A percentile compares a stretch with the other conserved stretches of the same genome.
Evolutionary conservation across 2,329 filamentous ascomycete species (phyloP).

Genomic region (Ophiostoma australiae): DNA sequence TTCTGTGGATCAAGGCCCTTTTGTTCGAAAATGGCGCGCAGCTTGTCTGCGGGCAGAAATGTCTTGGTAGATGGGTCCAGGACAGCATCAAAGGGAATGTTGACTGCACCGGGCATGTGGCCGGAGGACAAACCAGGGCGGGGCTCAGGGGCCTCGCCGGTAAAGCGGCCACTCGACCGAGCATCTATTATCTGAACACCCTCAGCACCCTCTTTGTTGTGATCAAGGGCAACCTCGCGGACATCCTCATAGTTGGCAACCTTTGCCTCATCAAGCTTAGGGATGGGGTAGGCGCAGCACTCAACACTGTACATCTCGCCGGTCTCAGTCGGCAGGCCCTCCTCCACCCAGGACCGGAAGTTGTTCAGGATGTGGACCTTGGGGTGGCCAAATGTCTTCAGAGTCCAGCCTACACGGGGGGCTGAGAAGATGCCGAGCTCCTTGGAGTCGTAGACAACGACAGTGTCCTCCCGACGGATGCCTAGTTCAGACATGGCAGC

Average conservation of each 20-base stretch:
- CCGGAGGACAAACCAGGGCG: slow-evolving; percentile 80
- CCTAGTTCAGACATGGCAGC: slow-evolving; percentile 84
- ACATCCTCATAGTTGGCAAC: slow-evolving; percentile 81
- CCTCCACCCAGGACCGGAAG: slow-evolving; percentile 86
- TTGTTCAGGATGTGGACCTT: slow-evolving; percentile 92
- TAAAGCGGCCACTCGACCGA: slow-evolving; percentile 71
- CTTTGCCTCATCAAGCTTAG: slow-evolving; percentile 53
- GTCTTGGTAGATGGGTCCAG: slow-evolving; percentile 80
- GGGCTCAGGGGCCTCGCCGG: slow-evolving; percentile 79
- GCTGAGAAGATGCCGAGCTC: slow-evolving; percentile 93
- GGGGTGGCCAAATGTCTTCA: slow-evolving; percentile 82
- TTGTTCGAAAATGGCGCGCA: slow-evolving; percentile 70
- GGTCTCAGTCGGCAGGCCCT: slow-evolving; percentile 76
- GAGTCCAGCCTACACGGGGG: slow-evolving; percentile 88
- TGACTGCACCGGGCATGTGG: slow-evolving; percentile 85
- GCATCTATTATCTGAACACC: slow-evolving; percentile 88
- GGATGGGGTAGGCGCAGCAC: slow-evolving; percentile 60
- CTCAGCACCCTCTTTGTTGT: slow-evolving; percentile 76
- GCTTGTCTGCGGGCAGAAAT: slow-evolving; percentile 64
- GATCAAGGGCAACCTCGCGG: slow-evolving; percentile 66
- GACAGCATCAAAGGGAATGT: slow-evolving; percentile 71
- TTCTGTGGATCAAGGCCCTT: slow-evolving; percentile 73
- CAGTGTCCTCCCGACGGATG: slow-evolving; percentile 77
- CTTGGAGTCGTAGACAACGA: slow-evolving; percentile 90
- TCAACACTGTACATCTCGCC: slow-evolving; percentile 66